Percentiles rank a stretch among this genome's conserved stretches.
Evolutionary conservation across 1,284 basidiomycete species (phyloP).

Genomic region (Ceraceosorus guamensis): DNA sequence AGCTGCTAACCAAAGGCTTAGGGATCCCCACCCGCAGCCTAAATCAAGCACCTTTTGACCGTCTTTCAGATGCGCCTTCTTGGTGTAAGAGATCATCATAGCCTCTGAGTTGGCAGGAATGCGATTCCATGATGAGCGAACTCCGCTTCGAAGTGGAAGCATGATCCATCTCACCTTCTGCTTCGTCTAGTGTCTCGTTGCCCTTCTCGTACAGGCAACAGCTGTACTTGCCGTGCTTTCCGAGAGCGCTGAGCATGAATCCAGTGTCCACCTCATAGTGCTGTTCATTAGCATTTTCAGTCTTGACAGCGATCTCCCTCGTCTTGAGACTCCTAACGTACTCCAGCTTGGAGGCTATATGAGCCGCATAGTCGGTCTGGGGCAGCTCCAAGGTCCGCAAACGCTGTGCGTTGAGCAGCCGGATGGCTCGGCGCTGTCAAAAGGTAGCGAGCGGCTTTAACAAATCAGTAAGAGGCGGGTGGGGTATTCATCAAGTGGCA

Average conservation of each 20-base stretch:
- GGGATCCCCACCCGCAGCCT: conserved; percentile 70
- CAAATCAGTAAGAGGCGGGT: not conserved
- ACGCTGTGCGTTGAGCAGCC: conserved; percentile 58
- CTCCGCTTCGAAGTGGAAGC: not conserved
- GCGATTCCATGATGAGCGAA: not conserved
- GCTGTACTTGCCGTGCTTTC: conserved; percentile 40
- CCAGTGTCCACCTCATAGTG: conserved; percentile 62
- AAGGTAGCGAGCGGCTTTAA: conserved; percentile 25
- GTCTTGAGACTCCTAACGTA: conserved; percentile 50
- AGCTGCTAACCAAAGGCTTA: conserved; percentile 64
- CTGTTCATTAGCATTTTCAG: conserved; percentile 68
- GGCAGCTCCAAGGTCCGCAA: conserved; percentile 58
- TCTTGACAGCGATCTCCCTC: conserved; percentile 61
- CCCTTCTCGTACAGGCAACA: conserved; percentile 66
- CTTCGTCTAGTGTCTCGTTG: conserved; percentile 61
- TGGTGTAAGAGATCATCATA: conserved; percentile 66
- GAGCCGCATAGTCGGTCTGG: conserved; percentile 59
- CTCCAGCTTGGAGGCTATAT: conserved; percentile 61
- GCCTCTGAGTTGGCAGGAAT: conserved; percentile 13
- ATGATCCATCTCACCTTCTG: conserved; percentile 53
- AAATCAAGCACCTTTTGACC: conserved; percentile 65
- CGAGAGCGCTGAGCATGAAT: conserved; percentile 37
- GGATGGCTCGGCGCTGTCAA: conserved; percentile 57
- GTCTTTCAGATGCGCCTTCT: conserved; percentile 61
- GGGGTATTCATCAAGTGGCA: not conserved